Evolutionary conservation across 2,329 filamentous ascomycete species (phyloP).

Genomic region (Penicillium sp.): DNA sequence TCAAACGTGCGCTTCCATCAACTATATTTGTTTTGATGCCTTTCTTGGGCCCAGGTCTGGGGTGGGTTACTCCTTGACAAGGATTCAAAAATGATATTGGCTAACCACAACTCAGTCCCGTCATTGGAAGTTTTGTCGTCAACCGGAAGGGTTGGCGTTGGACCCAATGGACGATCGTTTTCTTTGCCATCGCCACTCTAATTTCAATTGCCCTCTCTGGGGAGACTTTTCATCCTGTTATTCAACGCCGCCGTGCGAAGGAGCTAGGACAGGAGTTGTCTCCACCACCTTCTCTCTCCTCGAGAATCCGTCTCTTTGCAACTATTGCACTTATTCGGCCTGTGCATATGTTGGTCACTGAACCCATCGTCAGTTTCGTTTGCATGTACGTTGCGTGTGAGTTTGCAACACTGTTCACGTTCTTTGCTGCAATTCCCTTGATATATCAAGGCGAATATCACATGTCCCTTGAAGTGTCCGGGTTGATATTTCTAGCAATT

Average conservation of each 20-base stretch:
- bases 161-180: constrained; percentile 21
- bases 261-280: constrained; percentile 4
- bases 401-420: constrained; percentile 79
- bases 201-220: constrained; percentile 7
- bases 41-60: constrained; percentile 24
- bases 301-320: constrained; percentile 11
- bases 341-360: constrained; percentile 64
- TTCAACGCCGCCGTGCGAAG: constrained; percentile 17
- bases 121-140: constrained; percentile 24
- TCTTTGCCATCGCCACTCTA: constrained; percentile 15
- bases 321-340: constrained; percentile 52
- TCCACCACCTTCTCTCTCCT: constrained; percentile 7
- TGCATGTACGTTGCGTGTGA: constrained; percentile 75
- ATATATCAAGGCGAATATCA: constrained; percentile 62
- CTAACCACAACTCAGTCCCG: constrained; percentile 16
- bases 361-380: constrained; percentile 68
- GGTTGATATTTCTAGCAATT: constrained; percentile 81
- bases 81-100: no score
- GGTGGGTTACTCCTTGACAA: constrained; percentile 4
- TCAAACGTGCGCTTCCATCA: constrained; percentile 16
- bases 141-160: constrained; percentile 23
- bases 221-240: constrained; percentile 21
- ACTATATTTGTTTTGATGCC: constrained; percentile 24
- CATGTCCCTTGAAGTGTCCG: constrained; percentile 66
- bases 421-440: constrained; percentile 80